Base-by-base conservation (phyloP, 1,139 yeast species). In the Sugiyamaella sp. region DNA sequence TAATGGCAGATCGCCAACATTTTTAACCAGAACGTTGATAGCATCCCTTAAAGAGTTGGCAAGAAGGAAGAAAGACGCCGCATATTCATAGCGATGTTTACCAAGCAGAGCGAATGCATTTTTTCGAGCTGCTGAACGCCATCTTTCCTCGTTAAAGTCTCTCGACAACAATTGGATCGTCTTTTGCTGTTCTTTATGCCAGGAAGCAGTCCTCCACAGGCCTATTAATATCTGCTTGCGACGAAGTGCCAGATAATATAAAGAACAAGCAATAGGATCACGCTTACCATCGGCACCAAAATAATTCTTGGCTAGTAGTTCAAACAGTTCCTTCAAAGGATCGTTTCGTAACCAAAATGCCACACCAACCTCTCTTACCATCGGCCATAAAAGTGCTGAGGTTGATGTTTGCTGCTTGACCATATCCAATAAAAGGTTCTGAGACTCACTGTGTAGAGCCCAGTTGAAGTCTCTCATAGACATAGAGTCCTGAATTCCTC, bases 101-200 rank as follows among this genome's bases (percentile, higher is more conserved):
- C 98, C 90, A 58, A 93, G 70, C 42, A 93, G 73, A 0, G 90
- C 98, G 74, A 82, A 93, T 0, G 99, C 99, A 71, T 93, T 93
- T 65, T 93, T 93, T 64, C 82, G 72, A 0, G 99, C 97, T 0
- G 97, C 97, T 0, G 89, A 79, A 61, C 76, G 79, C 97, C 97
- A 91, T 49, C 97, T 74, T 9, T 79, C 76, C 53, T 82, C 80
- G 1, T 72, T 73, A 65, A 91, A 93, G 67, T 95, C 95, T 66
- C 91, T 86, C 19, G 77, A 75, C 63, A 93, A 73, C 62, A 93
- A 86, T 63, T 79, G 84, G 52, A 89, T 63, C 81, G 93, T 88
- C 66, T 91, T 90, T 39, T 80, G 82, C 62, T 85, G 90, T 64
- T 95, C 99, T 2, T 85, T 79, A 67, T 90, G 90, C 22, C 86